Evolutionary conservation across 2,329 filamentous ascomycete species (phyloP).

Genomic region (Ophiostoma tasmaniense): DNA sequence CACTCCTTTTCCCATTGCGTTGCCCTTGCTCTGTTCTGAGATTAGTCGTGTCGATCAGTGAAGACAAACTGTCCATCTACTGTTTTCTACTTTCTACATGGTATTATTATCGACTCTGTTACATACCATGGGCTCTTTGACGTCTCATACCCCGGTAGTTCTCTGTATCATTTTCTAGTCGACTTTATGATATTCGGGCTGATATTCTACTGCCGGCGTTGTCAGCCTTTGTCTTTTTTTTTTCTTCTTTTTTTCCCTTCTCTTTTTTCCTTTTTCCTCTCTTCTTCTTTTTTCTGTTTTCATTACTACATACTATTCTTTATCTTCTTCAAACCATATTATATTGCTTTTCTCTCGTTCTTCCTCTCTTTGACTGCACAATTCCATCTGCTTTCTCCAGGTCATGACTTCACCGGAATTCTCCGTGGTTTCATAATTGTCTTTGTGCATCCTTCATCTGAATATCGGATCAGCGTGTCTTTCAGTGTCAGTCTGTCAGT

Average conservation of each 20-base stretch:
- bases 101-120: no score
- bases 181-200: not conserved
- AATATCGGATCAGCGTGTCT: not conserved
- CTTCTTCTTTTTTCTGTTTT: not conserved
- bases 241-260: not conserved
- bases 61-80: no score
- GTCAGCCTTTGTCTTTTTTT: not conserved
- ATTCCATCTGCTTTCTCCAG: no score
- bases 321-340: no score
- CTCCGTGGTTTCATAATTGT: not conserved
- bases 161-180: not conserved
- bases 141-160: not conserved
- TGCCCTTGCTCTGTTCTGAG: slow-evolving; percentile 1
- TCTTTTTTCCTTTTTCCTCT: not conserved
- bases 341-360: slow-evolving; percentile 1
- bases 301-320: no score
- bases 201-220: not conserved
- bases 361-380: not conserved
- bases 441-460: not conserved
- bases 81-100: no score
- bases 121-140: no score
- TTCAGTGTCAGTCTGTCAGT: not conserved
- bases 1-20: slow-evolving; percentile 4
- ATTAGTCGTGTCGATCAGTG: not conserved
- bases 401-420: no score